Percentiles rank a stretch among this genome's conserved stretches.
Conservation (phyloP, 495 filamentous ascomycete species). For the Xylaria palmicola region DNA sequence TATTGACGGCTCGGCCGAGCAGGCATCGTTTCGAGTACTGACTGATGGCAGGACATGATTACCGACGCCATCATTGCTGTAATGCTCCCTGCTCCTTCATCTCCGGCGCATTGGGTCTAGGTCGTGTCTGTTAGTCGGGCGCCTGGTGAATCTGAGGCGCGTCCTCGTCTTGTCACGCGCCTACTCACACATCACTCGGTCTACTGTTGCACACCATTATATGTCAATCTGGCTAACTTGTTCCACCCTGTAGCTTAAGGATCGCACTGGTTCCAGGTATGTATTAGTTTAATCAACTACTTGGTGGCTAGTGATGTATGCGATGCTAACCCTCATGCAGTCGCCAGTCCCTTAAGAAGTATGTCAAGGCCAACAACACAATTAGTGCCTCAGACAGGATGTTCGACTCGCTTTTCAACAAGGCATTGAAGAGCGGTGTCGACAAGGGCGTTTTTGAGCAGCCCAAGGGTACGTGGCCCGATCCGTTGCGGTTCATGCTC, state of each 20-base stretch:
- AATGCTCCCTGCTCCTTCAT: conserved; percentile 44
- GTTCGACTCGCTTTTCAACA: conserved; percentile 93
- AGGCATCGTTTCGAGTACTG: conserved; percentile 38
- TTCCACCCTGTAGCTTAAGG: conserved; percentile 55
- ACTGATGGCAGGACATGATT: conserved; percentile 59
- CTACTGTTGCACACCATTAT: conserved; percentile 11
- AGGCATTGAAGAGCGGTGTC: conserved; percentile 83
- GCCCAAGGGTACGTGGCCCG: conserved; percentile 77
- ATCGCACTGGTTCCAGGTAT: conserved; percentile 65
- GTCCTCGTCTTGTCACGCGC: conserved; percentile 19
- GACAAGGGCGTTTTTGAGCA: conserved; percentile 87
- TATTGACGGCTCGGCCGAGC: conserved; percentile 11
- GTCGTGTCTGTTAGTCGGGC: conserved; percentile 25
- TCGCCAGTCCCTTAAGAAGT: conserved; percentile 97
- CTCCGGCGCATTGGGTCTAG: conserved; percentile 35
- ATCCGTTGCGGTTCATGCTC: no score
- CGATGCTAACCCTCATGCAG: conserved; percentile 54
- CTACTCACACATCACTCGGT: background rate
- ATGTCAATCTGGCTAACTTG: conserved; percentile 46
- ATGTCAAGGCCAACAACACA: conserved; percentile 94
- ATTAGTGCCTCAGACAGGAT: conserved; percentile 66
- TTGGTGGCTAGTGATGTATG: background rate
- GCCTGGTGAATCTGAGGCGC: conserved; percentile 18
- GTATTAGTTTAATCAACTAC: conserved; percentile 21
- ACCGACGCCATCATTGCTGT: conserved; percentile 66